Conservation (phyloP, 768 basidiomycete species). For the Boletus huronensis region DNA sequence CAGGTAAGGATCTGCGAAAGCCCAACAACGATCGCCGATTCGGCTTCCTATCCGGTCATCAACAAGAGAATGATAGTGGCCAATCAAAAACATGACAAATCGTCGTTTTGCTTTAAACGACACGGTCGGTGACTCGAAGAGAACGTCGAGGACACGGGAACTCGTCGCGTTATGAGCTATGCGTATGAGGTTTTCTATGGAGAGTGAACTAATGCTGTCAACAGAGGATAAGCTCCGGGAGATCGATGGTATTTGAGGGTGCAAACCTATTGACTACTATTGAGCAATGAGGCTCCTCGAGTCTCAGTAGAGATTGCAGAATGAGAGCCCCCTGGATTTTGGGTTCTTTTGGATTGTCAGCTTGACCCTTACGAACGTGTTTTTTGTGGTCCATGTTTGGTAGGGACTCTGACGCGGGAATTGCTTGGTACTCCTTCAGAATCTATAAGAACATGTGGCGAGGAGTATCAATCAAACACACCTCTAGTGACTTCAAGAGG, state of each 20-base stretch:
- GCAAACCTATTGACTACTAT: conserved; percentile 67
- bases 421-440: conserved; percentile 22
- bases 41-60: conserved; percentile 90
- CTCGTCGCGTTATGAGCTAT: conserved; percentile 64
- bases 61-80: conserved; percentile 74
- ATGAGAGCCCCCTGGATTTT: conserved; percentile 84
- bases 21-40: conserved; percentile 90
- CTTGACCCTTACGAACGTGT: conserved; percentile 14
- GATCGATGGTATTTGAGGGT: not conserved
- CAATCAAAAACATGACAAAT: conserved; percentile 73
- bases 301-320: conserved; percentile 74
- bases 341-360: conserved; percentile 48
- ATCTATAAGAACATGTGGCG: conserved; percentile 1
- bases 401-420: conserved; percentile 6
- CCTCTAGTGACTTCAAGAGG: conserved; percentile 47
- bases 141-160: conserved; percentile 75
- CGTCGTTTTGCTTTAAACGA: conserved; percentile 61
- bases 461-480: conserved; percentile 25
- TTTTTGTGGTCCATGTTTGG: conserved; percentile 12
- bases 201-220: conserved; percentile 54
- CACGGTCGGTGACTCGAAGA: conserved; percentile 68
- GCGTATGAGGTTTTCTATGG: conserved; percentile 54
- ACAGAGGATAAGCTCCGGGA: conserved; percentile 4
- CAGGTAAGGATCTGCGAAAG: conserved; percentile 85
- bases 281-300: conserved; percentile 64